These are phyloP conservation scores for Aureobasidium musti DNA, from an alignment of 2,329 filamentous ascomycete species.

Conservation along the genomic window DNA sequence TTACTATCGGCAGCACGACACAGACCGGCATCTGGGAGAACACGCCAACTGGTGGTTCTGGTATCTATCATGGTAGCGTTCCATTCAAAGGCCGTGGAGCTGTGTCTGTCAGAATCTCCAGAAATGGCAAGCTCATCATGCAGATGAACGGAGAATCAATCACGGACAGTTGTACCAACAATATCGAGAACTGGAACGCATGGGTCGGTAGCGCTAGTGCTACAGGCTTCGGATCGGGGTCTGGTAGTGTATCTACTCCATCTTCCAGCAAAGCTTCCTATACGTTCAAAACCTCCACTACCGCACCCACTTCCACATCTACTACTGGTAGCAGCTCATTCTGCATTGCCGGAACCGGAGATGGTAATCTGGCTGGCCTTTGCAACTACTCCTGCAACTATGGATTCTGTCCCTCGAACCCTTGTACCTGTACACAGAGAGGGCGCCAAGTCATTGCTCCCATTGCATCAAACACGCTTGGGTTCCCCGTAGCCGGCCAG, in stretches of 20 bases:
- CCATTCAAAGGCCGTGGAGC: slow-evolving; percentile 45
- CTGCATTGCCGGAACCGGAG: background rate
- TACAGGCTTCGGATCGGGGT: background rate
- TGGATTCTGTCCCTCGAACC: slow-evolving; percentile 3
- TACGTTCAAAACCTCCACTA: background rate
- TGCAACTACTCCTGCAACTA: slow-evolving; percentile 7
- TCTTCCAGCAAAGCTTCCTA: background rate
- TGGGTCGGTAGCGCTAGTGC: slow-evolving; percentile 31
- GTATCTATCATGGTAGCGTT: slow-evolving; percentile 37
- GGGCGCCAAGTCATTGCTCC: background rate
- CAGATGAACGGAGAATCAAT: slow-evolving; percentile 46
- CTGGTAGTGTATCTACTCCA: background rate
- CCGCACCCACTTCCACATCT: background rate
- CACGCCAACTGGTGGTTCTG: slow-evolving; percentile 32
- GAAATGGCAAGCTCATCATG: slow-evolving; percentile 36
- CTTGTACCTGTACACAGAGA: background rate
- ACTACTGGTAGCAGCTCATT: background rate
- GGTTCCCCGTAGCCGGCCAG: slow-evolving; percentile 6
- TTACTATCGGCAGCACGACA: slow-evolving; percentile 41
- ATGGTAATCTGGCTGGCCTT: background rate
- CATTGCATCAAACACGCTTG: background rate
- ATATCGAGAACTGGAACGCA: slow-evolving; percentile 36
- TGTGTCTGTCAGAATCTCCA: slow-evolving; percentile 44
- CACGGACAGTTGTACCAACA: slow-evolving; percentile 34
- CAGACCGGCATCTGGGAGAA: slow-evolving; percentile 32